Conservation (phyloP, 2,329 filamentous ascomycete species). For the Ophiognomonia clavigignenti-juglandacearum region DNA sequence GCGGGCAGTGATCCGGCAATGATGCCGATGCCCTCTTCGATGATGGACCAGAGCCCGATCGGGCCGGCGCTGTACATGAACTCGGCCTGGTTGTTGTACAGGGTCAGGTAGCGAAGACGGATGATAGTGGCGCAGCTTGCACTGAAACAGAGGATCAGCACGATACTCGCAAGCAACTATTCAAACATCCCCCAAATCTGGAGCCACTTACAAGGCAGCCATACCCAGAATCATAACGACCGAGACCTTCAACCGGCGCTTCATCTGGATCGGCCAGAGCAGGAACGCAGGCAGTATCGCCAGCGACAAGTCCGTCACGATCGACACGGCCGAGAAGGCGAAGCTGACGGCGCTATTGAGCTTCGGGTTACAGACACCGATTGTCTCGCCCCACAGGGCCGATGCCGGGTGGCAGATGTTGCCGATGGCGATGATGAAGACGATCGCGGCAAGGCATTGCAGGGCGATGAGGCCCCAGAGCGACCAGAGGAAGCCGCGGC, state of each 20-base stretch:
- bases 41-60: conserved; percentile 40
- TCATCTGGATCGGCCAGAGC: conserved; percentile 37
- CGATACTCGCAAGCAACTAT: neutral
- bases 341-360: conserved; percentile 27
- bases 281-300: conserved; percentile 33
- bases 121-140: conserved; percentile 33
- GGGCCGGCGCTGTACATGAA: conserved; percentile 35
- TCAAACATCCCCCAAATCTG: neutral
- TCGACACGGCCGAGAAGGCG: conserved; percentile 31
- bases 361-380: conserved; percentile 22
- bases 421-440: conserved; percentile 25
- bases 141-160: conserved; percentile 18
- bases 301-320: conserved; percentile 29
- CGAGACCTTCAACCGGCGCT: conserved; percentile 37
- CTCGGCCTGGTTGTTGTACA: conserved; percentile 32
- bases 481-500: conserved; percentile 23
- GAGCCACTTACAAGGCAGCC: conserved; percentile 37
- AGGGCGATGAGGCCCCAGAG: conserved; percentile 23
- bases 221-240: conserved; percentile 38
- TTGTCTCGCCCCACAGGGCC: conserved; percentile 25
- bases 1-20: conserved; percentile 41
- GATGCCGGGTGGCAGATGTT: conserved; percentile 28
- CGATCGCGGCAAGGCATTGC: conserved; percentile 19
- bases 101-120: conserved; percentile 37
- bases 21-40: conserved; percentile 45